Evolutionary conservation across 371 early-diverging fungal species (phyloP), one percentile per base, ranked within the genome.

Genomic region (Mortierella sp.): DNA sequence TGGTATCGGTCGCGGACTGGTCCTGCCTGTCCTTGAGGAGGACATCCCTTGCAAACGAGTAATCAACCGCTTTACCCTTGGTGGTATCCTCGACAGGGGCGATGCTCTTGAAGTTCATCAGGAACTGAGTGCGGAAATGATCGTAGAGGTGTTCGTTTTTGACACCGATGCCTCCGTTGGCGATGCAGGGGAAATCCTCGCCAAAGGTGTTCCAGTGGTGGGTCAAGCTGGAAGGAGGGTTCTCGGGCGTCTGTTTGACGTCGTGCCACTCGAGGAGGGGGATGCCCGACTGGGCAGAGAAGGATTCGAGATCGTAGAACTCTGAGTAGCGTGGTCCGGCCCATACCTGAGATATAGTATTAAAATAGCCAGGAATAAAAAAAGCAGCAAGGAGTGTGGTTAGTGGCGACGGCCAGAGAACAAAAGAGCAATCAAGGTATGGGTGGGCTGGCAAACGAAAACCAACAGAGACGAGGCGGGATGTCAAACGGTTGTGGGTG

Each of bases 241-340:
- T 48, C 11, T 68, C 72, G 11, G 84, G 84, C 21, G 81, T 80
- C 21, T 80, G 80, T 32, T 84, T 84, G 76, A 84, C 58, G 55
- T 84, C 84, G 58, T 81, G 75, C 84, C 84, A 84, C 41, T 84
- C 84, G 24, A 78, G 60, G 55, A 84, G 54, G 0, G 80, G 74
- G 70, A 84, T 80, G 14, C 81, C 81, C 4, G 81, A 75, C 29
- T 70, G 10, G 35, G 70, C 70, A 2, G 81, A 75, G 48, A 84
- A 84, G 0, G 65, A 38, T 10, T 77, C 63, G 12, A 84, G 71
- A 55, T 84, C 78, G 74, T 84, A 84, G 65, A 84, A 84, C 41
- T 84, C 84, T 0, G 84, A 84, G 54, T 84, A 84, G 16, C 81
- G 46, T 29, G 71, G 49, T 14, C 84, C 84, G 43, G 80, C 55